Conservation (phyloP, 352 stramenopile genomes). For the Globisporangium nagaii region DNA sequence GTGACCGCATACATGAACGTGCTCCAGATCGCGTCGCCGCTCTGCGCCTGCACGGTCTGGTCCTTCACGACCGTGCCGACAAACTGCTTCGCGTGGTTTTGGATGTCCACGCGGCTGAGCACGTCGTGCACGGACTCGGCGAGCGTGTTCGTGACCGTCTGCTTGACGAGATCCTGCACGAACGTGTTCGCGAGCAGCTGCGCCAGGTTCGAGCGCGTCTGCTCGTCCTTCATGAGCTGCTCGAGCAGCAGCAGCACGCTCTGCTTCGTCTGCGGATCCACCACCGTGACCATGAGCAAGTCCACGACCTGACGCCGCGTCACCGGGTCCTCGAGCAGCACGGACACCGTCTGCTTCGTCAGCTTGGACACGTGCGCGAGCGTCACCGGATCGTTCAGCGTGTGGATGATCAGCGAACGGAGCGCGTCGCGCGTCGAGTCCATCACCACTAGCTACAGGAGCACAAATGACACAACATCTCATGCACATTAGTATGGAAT, state of each 20-base stretch:
- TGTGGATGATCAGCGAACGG: slow-evolving; percentile 42
- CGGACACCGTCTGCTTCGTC: slow-evolving; percentile 34
- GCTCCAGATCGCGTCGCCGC: slow-evolving; percentile 73
- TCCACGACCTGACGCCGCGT: slow-evolving; percentile 54
- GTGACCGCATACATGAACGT: slow-evolving; percentile 80
- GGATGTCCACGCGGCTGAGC: slow-evolving; percentile 64
- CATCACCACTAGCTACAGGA: slow-evolving; percentile 60
- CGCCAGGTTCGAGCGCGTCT: slow-evolving; percentile 46
- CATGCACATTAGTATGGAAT: neutral
- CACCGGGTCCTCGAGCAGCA: slow-evolving; percentile 47
- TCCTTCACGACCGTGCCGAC: slow-evolving; percentile 73
- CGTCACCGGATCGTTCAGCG: slow-evolving; percentile 55
- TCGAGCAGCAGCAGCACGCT: slow-evolving; percentile 52
- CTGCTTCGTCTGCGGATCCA: slow-evolving; percentile 42
- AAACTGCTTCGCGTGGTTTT: slow-evolving; percentile 83
- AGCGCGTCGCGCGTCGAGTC: slow-evolving; percentile 53
- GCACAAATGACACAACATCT: slow-evolving; percentile 1
- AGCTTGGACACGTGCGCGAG: slow-evolving; percentile 43
- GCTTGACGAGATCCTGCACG: slow-evolving; percentile 59
- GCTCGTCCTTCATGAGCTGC: slow-evolving; percentile 55
- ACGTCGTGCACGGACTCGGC: slow-evolving; percentile 70
- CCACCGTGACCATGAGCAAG: slow-evolving; percentile 38
- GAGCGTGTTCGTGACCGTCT: slow-evolving; percentile 47
- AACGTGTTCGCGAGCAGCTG: slow-evolving; percentile 65
- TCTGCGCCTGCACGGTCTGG: slow-evolving; percentile 74